Evolutionary conservation across 345 rosid species (phyloP).

Genomic region (Salix udensis): DNA sequence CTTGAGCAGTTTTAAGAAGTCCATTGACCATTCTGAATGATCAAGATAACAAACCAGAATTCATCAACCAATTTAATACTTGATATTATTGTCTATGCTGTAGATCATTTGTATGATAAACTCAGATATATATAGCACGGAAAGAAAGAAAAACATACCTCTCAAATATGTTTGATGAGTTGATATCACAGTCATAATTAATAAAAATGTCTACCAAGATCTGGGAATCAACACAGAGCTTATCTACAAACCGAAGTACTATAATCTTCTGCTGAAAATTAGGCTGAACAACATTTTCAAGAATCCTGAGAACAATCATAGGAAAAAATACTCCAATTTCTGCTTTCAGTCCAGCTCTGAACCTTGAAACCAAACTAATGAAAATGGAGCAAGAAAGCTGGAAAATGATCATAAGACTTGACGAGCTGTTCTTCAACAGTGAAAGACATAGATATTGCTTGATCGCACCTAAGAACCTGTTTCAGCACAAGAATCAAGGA

Average conservation of each 20-base stretch:
- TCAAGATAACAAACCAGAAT: conserved; percentile 13
- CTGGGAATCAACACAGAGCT: conserved; percentile 96
- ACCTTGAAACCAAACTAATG: conserved; percentile 92
- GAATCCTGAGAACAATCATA: conserved; percentile 92
- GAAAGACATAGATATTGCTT: conserved; percentile 96
- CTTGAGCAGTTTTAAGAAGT: conserved; percentile 99
- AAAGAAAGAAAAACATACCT: conserved; percentile 48
- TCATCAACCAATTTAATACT: neutral
- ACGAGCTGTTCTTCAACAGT: conserved; percentile 91
- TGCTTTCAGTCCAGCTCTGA: conserved; percentile 98
- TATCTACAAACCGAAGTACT: conserved; percentile 93
- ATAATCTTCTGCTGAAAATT: conserved; percentile 98
- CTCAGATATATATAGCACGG: neutral
- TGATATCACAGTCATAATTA: conserved; percentile 99
- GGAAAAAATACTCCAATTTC: conserved; percentile 99
- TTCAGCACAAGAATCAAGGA: conserved; percentile 16
- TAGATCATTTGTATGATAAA: neutral
- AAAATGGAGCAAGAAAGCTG: conserved; percentile 99
- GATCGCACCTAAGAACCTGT: conserved; percentile 98
- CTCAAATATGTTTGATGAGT: conserved; percentile 96
- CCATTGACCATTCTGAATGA: conserved; percentile 94
- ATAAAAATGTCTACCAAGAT: conserved; percentile 93
- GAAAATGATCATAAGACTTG: conserved; percentile 92
- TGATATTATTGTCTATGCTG: neutral
- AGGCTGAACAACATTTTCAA: conserved; percentile 97